Evolutionary conservation across 306 rosid species (phyloP).

Genomic region (Lathyrus aphaca): DNA sequence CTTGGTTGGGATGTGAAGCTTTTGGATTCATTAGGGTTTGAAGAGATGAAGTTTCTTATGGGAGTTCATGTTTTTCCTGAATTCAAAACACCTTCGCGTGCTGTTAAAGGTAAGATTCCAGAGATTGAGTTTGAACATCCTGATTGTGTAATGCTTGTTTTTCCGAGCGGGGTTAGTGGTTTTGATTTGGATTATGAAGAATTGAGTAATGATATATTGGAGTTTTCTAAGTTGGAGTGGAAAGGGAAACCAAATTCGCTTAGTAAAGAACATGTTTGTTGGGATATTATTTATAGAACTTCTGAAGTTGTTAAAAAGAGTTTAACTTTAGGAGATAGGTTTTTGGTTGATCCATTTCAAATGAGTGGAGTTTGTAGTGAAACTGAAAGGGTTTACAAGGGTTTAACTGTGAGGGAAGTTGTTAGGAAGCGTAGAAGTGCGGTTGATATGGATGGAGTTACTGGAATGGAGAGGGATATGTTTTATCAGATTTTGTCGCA

Average conservation of each 20-base stretch:
- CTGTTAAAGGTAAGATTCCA: conserved; percentile 76
- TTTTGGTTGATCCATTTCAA: conserved; percentile 58
- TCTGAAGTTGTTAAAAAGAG: conserved; percentile 77
- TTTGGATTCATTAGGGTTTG: conserved; percentile 72
- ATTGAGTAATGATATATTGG: conserved; percentile 58
- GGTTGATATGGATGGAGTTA: conserved; percentile 89
- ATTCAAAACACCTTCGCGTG: conserved; percentile 60
- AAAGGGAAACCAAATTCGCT: conserved; percentile 74
- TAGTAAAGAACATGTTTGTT: conserved; percentile 87
- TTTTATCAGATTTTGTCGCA: conserved; percentile 86
- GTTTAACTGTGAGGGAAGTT: conserved; percentile 67
- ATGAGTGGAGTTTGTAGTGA: conserved; percentile 62
- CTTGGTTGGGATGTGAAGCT: conserved; percentile 94
- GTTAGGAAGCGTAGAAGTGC: conserved; percentile 92
- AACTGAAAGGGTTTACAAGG: conserved; percentile 55
- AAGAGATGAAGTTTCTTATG: conserved; percentile 77
- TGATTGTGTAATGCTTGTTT: conserved; percentile 80
- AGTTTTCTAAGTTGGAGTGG: conserved; percentile 70
- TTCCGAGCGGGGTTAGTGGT: conserved; percentile 53
- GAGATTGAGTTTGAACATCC: conserved; percentile 91
- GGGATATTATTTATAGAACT: conserved; percentile 85
- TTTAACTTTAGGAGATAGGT: conserved; percentile 42
- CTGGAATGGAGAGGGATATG: conserved; percentile 59
- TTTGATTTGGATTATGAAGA: conserved; percentile 64
- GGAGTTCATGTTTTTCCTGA: conserved; percentile 66